Percentiles rank a stretch among this genome's conserved stretches.
Conservation (phyloP, 1,139 yeast species). For the Yamadazyma pseudoaaseri region DNA sequence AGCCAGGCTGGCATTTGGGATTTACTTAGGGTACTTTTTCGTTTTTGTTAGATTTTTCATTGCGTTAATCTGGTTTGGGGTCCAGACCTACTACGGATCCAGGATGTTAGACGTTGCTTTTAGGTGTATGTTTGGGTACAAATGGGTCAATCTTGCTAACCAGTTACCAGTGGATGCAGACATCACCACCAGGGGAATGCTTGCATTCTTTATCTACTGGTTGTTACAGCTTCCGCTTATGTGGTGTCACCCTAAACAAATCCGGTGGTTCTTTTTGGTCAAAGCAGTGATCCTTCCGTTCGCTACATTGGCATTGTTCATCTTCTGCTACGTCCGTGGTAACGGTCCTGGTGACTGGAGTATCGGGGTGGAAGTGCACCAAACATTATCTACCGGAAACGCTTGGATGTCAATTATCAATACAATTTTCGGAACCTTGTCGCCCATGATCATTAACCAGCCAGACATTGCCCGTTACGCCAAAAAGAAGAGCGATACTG, state of each 20-base stretch:
- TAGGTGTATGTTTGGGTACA: conserved; percentile 15
- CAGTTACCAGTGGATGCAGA: conserved; percentile 13
- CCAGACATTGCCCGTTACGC: conserved; percentile 17
- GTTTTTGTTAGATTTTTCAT: conserved; percentile 15
- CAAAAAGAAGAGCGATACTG: conserved; percentile 13
- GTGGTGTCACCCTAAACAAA: conserved; percentile 16
- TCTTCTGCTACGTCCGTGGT: conserved; percentile 15
- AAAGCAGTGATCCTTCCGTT: conserved; percentile 14
- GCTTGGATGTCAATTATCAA: conserved; percentile 16
- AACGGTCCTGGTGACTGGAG: conserved; percentile 16
- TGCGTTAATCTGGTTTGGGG: conserved; percentile 16
- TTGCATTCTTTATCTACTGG: conserved; percentile 15
- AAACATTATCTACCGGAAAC: conserved; percentile 10
- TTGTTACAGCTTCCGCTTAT: conserved; percentile 15
- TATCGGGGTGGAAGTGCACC: conserved; percentile 9
- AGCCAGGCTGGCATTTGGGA: conserved; percentile 14
- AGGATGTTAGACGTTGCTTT: conserved; percentile 11
- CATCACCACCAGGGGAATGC: conserved; percentile 13
- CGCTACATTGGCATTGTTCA: conserved; percentile 15
- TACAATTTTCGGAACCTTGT: conserved; percentile 15
- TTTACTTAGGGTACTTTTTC: conserved; percentile 13
- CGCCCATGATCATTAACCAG: conserved; percentile 18
- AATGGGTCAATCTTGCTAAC: conserved; percentile 14
- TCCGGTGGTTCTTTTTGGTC: conserved; percentile 14
- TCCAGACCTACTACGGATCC: conserved; percentile 15